A percentile compares a stretch with the other conserved stretches of the same genome.
Evolutionary conservation across 805 yeast genomes (phyloP).

Genomic region (Clavispora phyllophila): DNA sequence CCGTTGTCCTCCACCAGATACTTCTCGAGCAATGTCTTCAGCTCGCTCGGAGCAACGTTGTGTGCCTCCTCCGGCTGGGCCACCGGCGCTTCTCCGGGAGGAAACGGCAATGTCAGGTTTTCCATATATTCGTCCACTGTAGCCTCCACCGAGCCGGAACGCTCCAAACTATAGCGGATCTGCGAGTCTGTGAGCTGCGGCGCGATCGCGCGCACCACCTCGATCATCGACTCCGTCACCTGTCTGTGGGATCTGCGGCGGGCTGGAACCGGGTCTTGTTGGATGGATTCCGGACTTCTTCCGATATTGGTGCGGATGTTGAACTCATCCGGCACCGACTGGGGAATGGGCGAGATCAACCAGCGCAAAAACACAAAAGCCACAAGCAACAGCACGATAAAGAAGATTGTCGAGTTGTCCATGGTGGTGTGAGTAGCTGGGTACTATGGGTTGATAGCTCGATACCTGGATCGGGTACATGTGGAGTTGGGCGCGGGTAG

Average conservation of each 20-base stretch:
- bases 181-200: slow-evolving; percentile 67
- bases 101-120: slow-evolving; percentile 55
- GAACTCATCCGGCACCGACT: slow-evolving; percentile 19
- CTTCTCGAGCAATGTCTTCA: slow-evolving; percentile 30
- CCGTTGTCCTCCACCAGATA: slow-evolving; percentile 34
- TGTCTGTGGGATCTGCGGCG: slow-evolving; percentile 32
- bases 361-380: slow-evolving; percentile 62
- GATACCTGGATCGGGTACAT: too few species aligned
- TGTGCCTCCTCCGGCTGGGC: slow-evolving; percentile 1
- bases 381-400: slow-evolving; percentile 43
- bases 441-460: too few species aligned
- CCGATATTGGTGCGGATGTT: slow-evolving; percentile 4
- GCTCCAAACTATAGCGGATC: slow-evolving; percentile 66
- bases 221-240: slow-evolving; percentile 72
- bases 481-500: too few species aligned
- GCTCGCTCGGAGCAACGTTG: slow-evolving; percentile 6
- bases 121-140: slow-evolving; percentile 72
- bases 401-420: slow-evolving; percentile 53
- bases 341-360: slow-evolving; percentile 58
- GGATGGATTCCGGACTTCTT: neutral
- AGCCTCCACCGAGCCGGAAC: slow-evolving; percentile 73
- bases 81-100: slow-evolving; percentile 32
- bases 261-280: slow-evolving; percentile 10
- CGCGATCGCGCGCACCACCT: slow-evolving; percentile 76
- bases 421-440: too few species aligned